phyloP scores from a whole-genome alignment of 163 green algal species.

The Chloromonas sp. region DNA sequence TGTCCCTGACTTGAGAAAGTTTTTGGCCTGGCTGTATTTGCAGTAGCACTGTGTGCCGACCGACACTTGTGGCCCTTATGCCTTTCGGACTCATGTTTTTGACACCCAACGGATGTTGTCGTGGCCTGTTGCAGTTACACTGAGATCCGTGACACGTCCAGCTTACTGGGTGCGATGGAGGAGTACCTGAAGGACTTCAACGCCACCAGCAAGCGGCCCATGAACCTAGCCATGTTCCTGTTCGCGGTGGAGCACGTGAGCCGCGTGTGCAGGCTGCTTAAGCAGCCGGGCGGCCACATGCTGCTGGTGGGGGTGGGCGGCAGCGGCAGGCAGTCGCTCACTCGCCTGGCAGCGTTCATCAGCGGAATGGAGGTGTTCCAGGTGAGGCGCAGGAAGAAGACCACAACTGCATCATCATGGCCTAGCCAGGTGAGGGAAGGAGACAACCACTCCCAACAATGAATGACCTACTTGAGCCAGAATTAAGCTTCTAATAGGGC shows the following conservation, averaged over 20 bases:
- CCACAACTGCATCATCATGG: neutral
- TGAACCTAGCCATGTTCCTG: constrained; percentile 81
- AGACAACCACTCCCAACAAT: too few species aligned
- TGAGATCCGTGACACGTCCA: constrained; percentile 31
- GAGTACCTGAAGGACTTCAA: constrained; percentile 77
- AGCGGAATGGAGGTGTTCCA: constrained; percentile 59
- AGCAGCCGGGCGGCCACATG: constrained; percentile 63
- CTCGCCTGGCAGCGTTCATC: constrained; percentile 61
- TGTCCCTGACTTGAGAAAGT: too few species aligned
- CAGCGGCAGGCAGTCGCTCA: constrained; percentile 58
- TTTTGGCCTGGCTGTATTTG: too few species aligned
- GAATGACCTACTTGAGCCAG: too few species aligned
- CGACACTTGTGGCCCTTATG: too few species aligned
- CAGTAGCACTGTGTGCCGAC: too few species aligned
- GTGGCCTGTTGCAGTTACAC: constrained; percentile 33
- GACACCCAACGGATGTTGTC: too few species aligned
- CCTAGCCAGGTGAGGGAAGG: too few species aligned
- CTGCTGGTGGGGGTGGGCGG: constrained; percentile 70
- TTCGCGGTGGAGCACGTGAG: constrained; percentile 75
- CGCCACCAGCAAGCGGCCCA: constrained; percentile 64
- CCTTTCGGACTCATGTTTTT: too few species aligned
- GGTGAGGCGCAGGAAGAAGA: constrained; percentile 4
- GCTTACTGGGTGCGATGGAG: constrained; percentile 49
- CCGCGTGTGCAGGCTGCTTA: constrained; percentile 58
- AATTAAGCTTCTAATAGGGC: too few species aligned